Conservation (phyloP, 306 rosid species). For the Gleditsia sinensis region DNA sequence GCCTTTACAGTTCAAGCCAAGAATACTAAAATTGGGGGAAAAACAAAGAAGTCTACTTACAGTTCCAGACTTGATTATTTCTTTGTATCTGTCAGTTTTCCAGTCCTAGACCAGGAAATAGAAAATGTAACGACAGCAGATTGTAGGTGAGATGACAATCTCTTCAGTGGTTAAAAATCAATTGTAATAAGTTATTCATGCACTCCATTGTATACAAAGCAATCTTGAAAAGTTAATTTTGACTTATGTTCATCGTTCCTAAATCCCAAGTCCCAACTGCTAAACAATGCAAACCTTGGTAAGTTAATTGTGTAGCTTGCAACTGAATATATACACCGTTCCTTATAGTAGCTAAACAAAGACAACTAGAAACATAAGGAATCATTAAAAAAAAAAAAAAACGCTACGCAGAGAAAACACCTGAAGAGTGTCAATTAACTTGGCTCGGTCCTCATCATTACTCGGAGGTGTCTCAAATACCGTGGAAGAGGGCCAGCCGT, state of each 20-base stretch:
- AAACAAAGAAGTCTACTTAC: conserved; percentile 52
- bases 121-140: conserved; percentile 25
- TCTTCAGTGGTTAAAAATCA: conserved; percentile 2
- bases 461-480: conserved; percentile 72
- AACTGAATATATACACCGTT: background rate
- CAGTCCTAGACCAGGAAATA: conserved; percentile 66
- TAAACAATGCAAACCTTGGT: background rate
- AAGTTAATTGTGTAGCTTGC: background rate
- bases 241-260: background rate
- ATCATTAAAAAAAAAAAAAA: background rate
- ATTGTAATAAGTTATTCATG: background rate
- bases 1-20: conserved; percentile 15
- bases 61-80: conserved; percentile 91
- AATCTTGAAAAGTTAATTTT: background rate
- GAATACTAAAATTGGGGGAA: conserved; percentile 8
- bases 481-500: conserved; percentile 86
- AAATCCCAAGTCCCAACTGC: background rate
- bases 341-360: conserved; percentile 18
- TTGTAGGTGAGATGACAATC: background rate
- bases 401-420: conserved; percentile 38
- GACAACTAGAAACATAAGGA: background rate
- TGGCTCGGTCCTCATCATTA: conserved; percentile 65
- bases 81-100: conserved; percentile 97
- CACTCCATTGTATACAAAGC: background rate
- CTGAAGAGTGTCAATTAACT: conserved; percentile 83